phyloP scores from a whole-genome alignment of 345 rosid genomes.

The Brassica nigra region DNA sequence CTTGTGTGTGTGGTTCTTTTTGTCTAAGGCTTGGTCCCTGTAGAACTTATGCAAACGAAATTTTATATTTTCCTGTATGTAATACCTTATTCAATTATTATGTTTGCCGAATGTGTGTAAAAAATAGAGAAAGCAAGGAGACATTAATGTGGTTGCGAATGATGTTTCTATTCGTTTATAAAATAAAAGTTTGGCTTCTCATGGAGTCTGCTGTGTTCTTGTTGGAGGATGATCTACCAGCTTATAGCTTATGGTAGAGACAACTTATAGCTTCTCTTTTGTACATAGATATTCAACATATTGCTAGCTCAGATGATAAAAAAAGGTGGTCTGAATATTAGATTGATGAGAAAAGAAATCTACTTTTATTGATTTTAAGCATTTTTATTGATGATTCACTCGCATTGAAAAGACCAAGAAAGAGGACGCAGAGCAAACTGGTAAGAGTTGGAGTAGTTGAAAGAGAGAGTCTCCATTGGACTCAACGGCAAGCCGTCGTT shows the following conservation, averaged over 20 bases:
- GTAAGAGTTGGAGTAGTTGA: slow-evolving; percentile 31
- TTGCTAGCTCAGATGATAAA: slow-evolving; percentile 17
- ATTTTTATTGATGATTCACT: slow-evolving; percentile 12
- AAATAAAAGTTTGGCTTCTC: no score
- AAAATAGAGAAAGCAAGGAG: not conserved
- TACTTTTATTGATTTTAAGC: not conserved
- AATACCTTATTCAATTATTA: slow-evolving; percentile 27
- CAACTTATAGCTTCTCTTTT: slow-evolving; percentile 8
- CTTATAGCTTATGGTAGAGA: no score
- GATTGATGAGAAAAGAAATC: not conserved
- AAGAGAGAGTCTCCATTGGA: slow-evolving; percentile 37
- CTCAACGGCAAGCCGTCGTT: slow-evolving; percentile 38
- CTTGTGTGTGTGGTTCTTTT: slow-evolving; percentile 19
- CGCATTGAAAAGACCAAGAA: slow-evolving; percentile 44
- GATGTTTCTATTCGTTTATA: no score
- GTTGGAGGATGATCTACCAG: not conserved
- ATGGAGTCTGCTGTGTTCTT: not conserved
- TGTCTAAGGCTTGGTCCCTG: not conserved
- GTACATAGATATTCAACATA: slow-evolving; percentile 31
- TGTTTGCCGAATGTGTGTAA: slow-evolving; percentile 33
- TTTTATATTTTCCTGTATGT: slow-evolving; percentile 32
- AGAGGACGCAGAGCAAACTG: slow-evolving; percentile 34
- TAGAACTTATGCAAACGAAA: slow-evolving; percentile 28
- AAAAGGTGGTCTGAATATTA: slow-evolving; percentile 32
- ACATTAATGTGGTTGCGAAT: not conserved